Evolutionary conservation across 441 rosid genomes (phyloP).

Genomic region (Erysimum pusillum): DNA sequence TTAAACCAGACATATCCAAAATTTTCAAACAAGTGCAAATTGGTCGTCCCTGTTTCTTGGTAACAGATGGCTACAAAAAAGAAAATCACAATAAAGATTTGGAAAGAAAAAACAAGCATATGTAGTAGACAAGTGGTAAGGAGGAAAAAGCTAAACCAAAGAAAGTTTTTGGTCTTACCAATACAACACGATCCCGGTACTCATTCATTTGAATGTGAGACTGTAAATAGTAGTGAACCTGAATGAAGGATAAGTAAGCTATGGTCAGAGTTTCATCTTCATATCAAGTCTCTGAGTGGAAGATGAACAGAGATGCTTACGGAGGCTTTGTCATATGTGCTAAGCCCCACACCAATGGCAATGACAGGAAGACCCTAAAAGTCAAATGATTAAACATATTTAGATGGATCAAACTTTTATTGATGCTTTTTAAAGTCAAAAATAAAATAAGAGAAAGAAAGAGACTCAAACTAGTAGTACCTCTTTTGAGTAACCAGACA

Average conservation of each 20-base stretch:
- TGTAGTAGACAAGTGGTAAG: not conserved
- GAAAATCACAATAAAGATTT: conserved; percentile 22
- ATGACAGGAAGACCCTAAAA: conserved; percentile 76
- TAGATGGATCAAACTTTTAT: conserved; percentile 25
- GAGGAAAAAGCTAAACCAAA: conserved; percentile 7
- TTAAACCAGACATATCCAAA: conserved; percentile 84
- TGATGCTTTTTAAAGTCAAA: not conserved
- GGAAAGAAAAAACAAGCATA: not conserved
- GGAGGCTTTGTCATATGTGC: conserved; percentile 80
- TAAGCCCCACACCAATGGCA: conserved; percentile 78
- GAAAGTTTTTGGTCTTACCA: conserved; percentile 51
- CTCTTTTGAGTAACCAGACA: conserved; percentile 77
- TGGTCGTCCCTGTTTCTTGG: conserved; percentile 61
- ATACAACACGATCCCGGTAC: conserved; percentile 73
- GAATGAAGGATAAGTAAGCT: conserved; percentile 22
- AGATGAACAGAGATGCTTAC: conserved; percentile 49
- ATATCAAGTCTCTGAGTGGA: not conserved
- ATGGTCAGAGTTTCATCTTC: conserved; percentile 38
- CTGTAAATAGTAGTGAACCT: conserved; percentile 77
- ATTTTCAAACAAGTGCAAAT: conserved; percentile 69
- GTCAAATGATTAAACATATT: conserved; percentile 17
- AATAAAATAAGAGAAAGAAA: conserved; percentile 13
- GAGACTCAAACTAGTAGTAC: conserved; percentile 44
- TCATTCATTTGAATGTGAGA: conserved; percentile 87
- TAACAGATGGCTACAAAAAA: conserved; percentile 60